These are phyloP conservation scores for Monosporozyma yasuniensis DNA, from an alignment of 805 yeast species.

Conservation along the genomic window DNA sequence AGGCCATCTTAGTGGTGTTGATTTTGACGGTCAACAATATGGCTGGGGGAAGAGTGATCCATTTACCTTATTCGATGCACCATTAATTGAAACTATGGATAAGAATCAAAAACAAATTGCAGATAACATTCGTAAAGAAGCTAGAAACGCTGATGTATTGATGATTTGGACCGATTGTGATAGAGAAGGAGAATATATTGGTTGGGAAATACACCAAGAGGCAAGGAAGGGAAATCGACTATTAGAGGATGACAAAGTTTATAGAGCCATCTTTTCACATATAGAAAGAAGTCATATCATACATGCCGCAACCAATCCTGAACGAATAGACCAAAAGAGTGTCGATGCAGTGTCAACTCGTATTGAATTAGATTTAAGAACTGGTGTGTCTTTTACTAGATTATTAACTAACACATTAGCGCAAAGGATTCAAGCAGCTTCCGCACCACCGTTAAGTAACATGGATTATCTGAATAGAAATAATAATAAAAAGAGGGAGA, in stretches of 20 bases:
- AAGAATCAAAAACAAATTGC: constrained; percentile 42
- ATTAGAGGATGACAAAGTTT: constrained; percentile 41
- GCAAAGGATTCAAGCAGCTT: constrained; percentile 12
- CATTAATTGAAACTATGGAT: constrained; percentile 39
- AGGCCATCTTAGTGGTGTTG: constrained; percentile 71
- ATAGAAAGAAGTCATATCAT: constrained; percentile 66
- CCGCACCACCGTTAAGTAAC: background rate
- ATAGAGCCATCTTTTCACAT: constrained; percentile 83
- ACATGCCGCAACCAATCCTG: constrained; percentile 65
- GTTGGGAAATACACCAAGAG: constrained; percentile 68
- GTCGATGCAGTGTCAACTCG: constrained; percentile 83
- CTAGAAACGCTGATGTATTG: constrained; percentile 47
- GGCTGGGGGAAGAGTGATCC: constrained; percentile 63
- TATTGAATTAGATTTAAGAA: constrained; percentile 76
- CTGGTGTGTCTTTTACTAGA: constrained; percentile 86
- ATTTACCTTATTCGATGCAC: constrained; percentile 61
- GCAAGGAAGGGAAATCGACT: constrained; percentile 41
- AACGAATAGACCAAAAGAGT: constrained; percentile 50
- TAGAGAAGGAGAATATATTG: constrained; percentile 91
- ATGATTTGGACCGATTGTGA: constrained; percentile 99
- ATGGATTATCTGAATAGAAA: background rate
- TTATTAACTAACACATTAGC: constrained; percentile 47
- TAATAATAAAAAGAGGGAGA: constrained; percentile 11
- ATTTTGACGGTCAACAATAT: constrained; percentile 42
- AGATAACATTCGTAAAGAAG: constrained; percentile 58